These are phyloP conservation scores for Triticum urartu DNA, from an alignment of 176 grass and related monocot species.

Conservation along the genomic window DNA sequence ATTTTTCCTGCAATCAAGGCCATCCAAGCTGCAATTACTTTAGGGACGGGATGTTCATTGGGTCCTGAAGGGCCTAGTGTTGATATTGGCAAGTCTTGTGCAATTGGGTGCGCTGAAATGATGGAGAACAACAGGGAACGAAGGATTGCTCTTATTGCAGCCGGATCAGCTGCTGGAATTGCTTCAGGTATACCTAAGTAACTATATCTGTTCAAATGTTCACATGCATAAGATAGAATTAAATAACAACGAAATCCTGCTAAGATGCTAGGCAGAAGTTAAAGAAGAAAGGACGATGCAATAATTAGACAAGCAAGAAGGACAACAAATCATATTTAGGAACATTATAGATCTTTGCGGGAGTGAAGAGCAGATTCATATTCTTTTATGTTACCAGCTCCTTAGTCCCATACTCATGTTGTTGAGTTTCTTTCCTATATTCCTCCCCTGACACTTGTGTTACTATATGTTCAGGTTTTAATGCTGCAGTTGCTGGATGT, in stretches of 20 bases:
- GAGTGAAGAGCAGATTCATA: not conserved
- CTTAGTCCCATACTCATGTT: not conserved
- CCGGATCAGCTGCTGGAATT: slow-evolving; percentile 97
- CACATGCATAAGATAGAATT: not conserved
- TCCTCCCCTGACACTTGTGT: slow-evolving; percentile 31
- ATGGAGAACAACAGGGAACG: slow-evolving; percentile 98
- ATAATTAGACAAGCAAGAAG: not conserved
- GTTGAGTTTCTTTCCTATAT: not conserved
- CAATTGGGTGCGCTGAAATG: slow-evolving; percentile 98
- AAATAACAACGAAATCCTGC: not conserved
- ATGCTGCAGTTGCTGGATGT: slow-evolving; percentile 92
- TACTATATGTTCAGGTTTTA: slow-evolving; percentile 74
- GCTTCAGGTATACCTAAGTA: slow-evolving; percentile 74
- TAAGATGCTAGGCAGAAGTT: not conserved
- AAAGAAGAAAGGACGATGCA: not conserved
- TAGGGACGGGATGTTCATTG: slow-evolving; percentile 91
- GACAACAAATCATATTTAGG: not conserved
- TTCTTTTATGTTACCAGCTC: not conserved
- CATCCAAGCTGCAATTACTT: slow-evolving; percentile 85
- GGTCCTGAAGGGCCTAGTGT: slow-evolving; percentile 95
- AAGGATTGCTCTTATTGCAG: slow-evolving; percentile 90
- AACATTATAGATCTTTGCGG: slow-evolving; percentile 4
- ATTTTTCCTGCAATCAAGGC: slow-evolving; percentile 94
- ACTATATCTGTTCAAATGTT: not conserved
- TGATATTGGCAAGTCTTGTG: slow-evolving; percentile 95